Evolutionary conservation across 2,329 filamentous ascomycete species (phyloP), one percentile per base, ranked within the genome.

Genomic region (Pyrenophora tritici-repentis): DNA sequence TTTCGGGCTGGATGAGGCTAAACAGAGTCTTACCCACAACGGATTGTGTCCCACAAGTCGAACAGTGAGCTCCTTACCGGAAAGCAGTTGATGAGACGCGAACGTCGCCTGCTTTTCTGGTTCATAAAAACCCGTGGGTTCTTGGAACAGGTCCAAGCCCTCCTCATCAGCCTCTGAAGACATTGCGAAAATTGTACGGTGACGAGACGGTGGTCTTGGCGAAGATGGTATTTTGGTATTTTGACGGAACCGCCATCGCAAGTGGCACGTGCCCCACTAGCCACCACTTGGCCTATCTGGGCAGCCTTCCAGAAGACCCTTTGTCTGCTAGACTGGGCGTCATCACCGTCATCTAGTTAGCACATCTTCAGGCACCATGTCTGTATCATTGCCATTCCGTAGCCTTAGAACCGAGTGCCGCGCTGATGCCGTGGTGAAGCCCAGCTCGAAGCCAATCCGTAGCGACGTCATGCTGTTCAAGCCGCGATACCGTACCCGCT

Each of bases 41-140:
- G 91, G 90, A 78, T 89, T 93, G 73, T 90, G 86, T 53, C 92
- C 92, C 37, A 96, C 90, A 10, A 97, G 84, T 64, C 89, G 85
- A 58, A 96, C 82, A 42, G 79, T 84, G 59, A 95, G 77, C 22
- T 78, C 77, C 58, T 84, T 73, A 53, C 89, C 89, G 31, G 83
- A 84, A 49, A 83, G 77, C 70, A 93, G 83, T 17, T 80, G 83
- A 77, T 95, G 88, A 36, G 84, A 81, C 56, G 89, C 85, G 55
- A 83, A 85, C 2, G 88, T 93, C 6, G 90, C 86, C 40, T 87
- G 83, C 40, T 89, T 89, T 39, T 91, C 86, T 1, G 90, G 86
- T 39, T 88, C 83, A 70, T 90, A 94, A 78, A 84, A 97, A 67
- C 85, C 90, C 47, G 85, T 83, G 6, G 92, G 92, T 59, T 96